Conservation (phyloP, 2,329 filamentous ascomycete genomes). For the Drechslerella coelobrocha region DNA sequence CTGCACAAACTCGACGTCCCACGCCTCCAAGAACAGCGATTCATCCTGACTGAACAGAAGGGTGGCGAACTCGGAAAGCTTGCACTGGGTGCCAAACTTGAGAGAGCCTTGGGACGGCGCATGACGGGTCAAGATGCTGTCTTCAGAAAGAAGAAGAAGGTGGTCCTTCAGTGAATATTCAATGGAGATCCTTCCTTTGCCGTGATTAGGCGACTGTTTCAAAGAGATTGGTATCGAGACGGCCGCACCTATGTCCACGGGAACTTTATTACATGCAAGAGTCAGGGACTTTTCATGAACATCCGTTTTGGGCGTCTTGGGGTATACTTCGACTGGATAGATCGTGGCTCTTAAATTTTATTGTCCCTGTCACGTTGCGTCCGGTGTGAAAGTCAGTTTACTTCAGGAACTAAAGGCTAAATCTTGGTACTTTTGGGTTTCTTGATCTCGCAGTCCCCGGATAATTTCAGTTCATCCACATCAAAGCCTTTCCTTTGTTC, state of each 20-base stretch:
- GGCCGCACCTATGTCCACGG: too few relatives aligned
- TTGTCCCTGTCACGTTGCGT: constrained; percentile 24
- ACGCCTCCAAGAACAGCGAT: constrained; percentile 80
- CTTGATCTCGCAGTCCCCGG: background rate
- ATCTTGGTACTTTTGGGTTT: constrained; percentile 9
- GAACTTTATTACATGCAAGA: too few relatives aligned
- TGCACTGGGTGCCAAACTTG: constrained; percentile 86
- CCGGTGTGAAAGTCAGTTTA: constrained; percentile 14
- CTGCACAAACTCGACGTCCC: constrained; percentile 90
- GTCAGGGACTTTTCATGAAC: too few relatives aligned
- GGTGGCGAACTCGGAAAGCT: constrained; percentile 82
- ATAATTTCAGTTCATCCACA: background rate
- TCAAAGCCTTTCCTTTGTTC: constrained; percentile 20
- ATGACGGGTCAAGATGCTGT: constrained; percentile 90
- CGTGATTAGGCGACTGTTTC: background rate
- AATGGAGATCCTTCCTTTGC: background rate
- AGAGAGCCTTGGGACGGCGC: constrained; percentile 81
- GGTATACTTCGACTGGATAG: background rate
- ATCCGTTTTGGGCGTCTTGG: background rate
- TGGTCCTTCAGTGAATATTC: constrained; percentile 27
- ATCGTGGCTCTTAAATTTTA: constrained; percentile 17
- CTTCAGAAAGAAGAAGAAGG: constrained; percentile 66
- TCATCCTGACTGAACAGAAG: constrained; percentile 79
- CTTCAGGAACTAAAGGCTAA: constrained; percentile 41
- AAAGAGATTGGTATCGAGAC: too few relatives aligned